phyloP scores from a whole-genome alignment of 768 basidiomycete species.

The Hygrocybe punicea region DNA sequence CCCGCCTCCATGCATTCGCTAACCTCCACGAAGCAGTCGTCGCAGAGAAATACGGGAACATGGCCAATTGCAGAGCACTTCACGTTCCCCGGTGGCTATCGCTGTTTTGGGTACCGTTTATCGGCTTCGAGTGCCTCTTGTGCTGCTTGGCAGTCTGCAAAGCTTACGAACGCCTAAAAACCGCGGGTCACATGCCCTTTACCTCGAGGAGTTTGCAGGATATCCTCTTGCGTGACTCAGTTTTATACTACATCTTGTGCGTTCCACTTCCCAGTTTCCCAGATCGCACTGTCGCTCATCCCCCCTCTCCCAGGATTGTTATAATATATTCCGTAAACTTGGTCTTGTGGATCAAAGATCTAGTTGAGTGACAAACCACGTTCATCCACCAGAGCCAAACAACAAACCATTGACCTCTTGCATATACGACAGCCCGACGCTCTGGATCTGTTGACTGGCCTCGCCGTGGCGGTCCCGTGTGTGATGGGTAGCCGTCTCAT shows the following conservation, averaged over 20 bases:
- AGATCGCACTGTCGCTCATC: neutral
- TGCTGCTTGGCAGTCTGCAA: constrained; percentile 10
- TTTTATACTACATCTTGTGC: constrained; percentile 9
- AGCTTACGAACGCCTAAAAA: constrained; percentile 6
- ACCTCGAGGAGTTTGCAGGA: neutral
- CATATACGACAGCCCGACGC: constrained; percentile 8
- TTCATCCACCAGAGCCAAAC: too few species aligned
- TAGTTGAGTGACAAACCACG: constrained; percentile 4
- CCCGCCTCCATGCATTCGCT: neutral
- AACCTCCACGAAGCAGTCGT: neutral
- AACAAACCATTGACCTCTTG: too few species aligned
- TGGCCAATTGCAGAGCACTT: constrained; percentile 6
- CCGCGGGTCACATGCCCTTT: neutral
- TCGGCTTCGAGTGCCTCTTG: constrained; percentile 10
- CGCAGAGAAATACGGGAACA: constrained; percentile 3
- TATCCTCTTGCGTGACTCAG: constrained; percentile 12
- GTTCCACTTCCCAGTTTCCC: neutral
- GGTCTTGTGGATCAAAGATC: constrained; percentile 2
- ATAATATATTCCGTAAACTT: neutral
- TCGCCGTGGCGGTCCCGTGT: constrained; percentile 16
- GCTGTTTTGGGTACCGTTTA: constrained; percentile 4
- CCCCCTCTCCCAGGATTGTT: neutral
- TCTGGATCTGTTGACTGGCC: constrained; percentile 13
- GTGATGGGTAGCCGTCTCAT: constrained; percentile 16
- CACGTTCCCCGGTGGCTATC: constrained; percentile 9